Percentiles rank a stretch among this genome's conserved stretches.
These are phyloP conservation scores for Thuja plicata DNA, from an alignment of 83 land plant species.

Conservation along the genomic window DNA sequence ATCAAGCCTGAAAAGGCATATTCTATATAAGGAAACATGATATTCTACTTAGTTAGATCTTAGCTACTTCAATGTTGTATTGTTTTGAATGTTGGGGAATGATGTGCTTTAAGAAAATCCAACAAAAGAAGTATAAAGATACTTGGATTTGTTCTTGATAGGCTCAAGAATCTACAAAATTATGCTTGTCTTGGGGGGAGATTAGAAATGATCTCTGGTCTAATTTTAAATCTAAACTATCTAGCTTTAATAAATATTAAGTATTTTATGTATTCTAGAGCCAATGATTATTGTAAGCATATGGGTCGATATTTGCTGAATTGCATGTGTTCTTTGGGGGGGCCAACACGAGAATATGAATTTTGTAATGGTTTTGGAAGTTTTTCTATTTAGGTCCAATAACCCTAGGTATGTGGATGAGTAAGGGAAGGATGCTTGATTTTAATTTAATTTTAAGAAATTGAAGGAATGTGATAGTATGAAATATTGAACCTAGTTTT, in stretches of 20 bases:
- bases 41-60: slow-evolving; percentile 45
- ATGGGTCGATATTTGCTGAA: slow-evolving; percentile 87
- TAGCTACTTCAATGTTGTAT: slow-evolving; percentile 41
- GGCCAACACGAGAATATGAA: slow-evolving; percentile 84
- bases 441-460: slow-evolving; percentile 88
- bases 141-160: slow-evolving; percentile 14
- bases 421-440: slow-evolving; percentile 81
- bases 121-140: slow-evolving; percentile 35
- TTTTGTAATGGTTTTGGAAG: slow-evolving; percentile 73
- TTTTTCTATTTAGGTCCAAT: slow-evolving; percentile 64
- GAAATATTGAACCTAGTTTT: slow-evolving; percentile 70
- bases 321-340: slow-evolving; percentile 87
- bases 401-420: slow-evolving; percentile 63
- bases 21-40: slow-evolving; percentile 76
- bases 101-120: slow-evolving; percentile 76
- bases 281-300: slow-evolving; percentile 82
- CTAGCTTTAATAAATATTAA: slow-evolving; percentile 42
- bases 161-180: neutral
- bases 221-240: slow-evolving; percentile 28
- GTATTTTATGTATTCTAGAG: slow-evolving; percentile 66
- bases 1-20: slow-evolving; percentile 62
- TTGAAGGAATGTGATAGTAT: slow-evolving; percentile 67
- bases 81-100: slow-evolving; percentile 69
- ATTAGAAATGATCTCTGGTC: slow-evolving; percentile 50
- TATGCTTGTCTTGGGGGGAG: slow-evolving; percentile 56